Base-by-base conservation (phyloP, 2,329 filamentous ascomycete genomes). In the Botrytis aclada region DNA sequence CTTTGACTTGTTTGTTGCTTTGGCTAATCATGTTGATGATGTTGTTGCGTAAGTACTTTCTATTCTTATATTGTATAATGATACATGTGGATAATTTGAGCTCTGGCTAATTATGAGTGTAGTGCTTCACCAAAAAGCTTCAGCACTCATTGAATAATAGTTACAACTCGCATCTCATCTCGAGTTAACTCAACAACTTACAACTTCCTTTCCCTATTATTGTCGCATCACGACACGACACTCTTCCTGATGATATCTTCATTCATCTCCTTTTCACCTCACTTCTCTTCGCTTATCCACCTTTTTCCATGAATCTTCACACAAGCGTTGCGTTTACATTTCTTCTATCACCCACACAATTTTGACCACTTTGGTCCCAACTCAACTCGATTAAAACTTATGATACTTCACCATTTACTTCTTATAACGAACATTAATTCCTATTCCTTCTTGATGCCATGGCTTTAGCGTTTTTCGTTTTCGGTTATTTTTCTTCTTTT, bases 1-100 rank as follows among this genome's bases (percentile, higher is more conserved):
- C 85, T 98, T 97, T 81, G 95, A 97, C 81, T 86, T 97, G 62
- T 98, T 97, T 81, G 95, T 97, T 69, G 94, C 95, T 29, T 89
- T 97, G 83, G 94, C 93, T 83, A 97, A 97, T 81, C 93, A 97
- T 80, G 92, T 97, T 80, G 93, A 89, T 81, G 92, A 91, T 78
- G 87, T 90, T 75, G 83, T 84, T 72, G 84, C 86, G 87, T 89
- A 82, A 85, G 87, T 84, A 41, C 29, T 65, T 56, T 63, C 34
- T 63, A 6, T 34, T 4, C 25, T 22, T 20, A n/a, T 34, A 8
- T 51, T 1, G 2, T 69, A 8, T 37, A 18, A 9, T 29, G 12
- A 12, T 32, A 7, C 39, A 22, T 69, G 20, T 18, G 14, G 12
- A 25, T 20, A 14, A 5, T 4, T 60, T 25, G 58, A 39, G 39